Evolutionary conservation across 139 green algal species (phyloP), one percentile per base, ranked within the genome.

Genomic region (Chlamydomonas sp.): DNA sequence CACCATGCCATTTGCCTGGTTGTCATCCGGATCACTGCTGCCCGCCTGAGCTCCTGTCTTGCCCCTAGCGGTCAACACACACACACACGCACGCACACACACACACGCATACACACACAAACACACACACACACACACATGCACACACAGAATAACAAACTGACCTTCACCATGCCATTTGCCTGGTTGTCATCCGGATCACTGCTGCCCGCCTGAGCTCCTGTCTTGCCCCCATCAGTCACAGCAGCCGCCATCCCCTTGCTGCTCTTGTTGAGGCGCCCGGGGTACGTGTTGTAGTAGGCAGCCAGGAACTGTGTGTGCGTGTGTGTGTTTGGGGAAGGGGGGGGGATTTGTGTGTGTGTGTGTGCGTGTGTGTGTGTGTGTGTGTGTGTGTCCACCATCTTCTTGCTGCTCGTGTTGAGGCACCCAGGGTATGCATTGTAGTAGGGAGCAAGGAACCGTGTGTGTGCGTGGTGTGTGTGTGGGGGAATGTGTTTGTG

Each of bases 1-100:
- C 16, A 77, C 72, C 16, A 77, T 61, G 29, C 59, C 71, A 60
- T 86, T 76, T 24, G 80, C 80, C 65, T 86, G 80, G 10, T 58
- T 69, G 72, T 86, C 80, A 6, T 76, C 33, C 5, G 73, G 34
- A 5, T 76, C 77, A 2, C 77, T 74, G 38, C 49, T 71, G 8
- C 64, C 74, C 2, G 80, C 77, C 35, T 71, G 84, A 1, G 5
- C 8, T n/a, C n/a, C n/a, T n/a, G n/a, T n/a, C n/a, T n/a, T n/a
- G n/a, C n/a, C n/a, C n/a, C n/a, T n/a, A n/a, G n/a, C n/a, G n/a
- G n/a, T n/a, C n/a, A n/a, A n/a, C n/a, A n/a, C n/a, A n/a, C n/a
- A n/a, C n/a, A n/a, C n/a, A n/a, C n/a, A n/a, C n/a, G n/a, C n/a
- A n/a, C n/a, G n/a, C n/a, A n/a, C n/a, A n/a, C n/a, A n/a, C n/a